Evolutionary conservation across 257 asterid species (phyloP).

Genomic region (Forsythia viridissima): DNA sequence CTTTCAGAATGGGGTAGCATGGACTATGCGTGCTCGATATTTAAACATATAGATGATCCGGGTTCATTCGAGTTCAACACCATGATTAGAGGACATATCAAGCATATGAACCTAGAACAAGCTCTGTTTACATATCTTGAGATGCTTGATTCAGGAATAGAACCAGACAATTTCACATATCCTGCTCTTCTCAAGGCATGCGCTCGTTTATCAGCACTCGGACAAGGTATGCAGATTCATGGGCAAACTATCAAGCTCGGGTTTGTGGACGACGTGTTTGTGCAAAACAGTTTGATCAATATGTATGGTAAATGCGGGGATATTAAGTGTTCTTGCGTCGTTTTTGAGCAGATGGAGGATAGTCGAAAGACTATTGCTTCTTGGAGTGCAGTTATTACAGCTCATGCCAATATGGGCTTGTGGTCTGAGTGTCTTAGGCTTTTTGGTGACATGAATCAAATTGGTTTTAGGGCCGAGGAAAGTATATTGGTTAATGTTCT

Average conservation of each 20-base stretch:
- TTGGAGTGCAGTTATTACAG: slow-evolving; percentile 82
- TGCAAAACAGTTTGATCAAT: slow-evolving; percentile 70
- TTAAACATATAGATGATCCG: slow-evolving; percentile 51
- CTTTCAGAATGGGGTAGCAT: slow-evolving; percentile 83
- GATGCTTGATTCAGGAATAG: slow-evolving; percentile 61
- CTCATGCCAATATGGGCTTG: slow-evolving; percentile 54
- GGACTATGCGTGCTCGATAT: slow-evolving; percentile 80
- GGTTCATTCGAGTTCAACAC: slow-evolving; percentile 65
- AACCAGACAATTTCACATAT: slow-evolving; percentile 64
- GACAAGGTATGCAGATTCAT: slow-evolving; percentile 68
- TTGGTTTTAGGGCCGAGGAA: slow-evolving; percentile 68
- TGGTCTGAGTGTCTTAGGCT: slow-evolving; percentile 67
- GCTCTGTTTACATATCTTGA: slow-evolving; percentile 49
- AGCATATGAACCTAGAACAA: slow-evolving; percentile 44
- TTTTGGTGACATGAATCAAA: slow-evolving; percentile 47
- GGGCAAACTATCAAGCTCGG: slow-evolving; percentile 67
- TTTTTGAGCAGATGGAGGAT: slow-evolving; percentile 51
- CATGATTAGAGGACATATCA: slow-evolving; percentile 61
- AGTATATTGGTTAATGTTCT: slow-evolving; percentile 74
- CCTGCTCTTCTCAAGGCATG: slow-evolving; percentile 68
- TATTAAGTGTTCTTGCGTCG: slow-evolving; percentile 34
- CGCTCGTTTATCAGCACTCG: slow-evolving; percentile 33
- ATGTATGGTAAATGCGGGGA: slow-evolving; percentile 76
- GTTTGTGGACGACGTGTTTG: slow-evolving; percentile 55
- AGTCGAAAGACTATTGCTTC: slow-evolving; percentile 61